Percentiles rank a stretch among this genome's conserved stretches.
These are phyloP conservation scores for Vigna radiata DNA, from an alignment of 306 rosid species.

Conservation along the genomic window DNA sequence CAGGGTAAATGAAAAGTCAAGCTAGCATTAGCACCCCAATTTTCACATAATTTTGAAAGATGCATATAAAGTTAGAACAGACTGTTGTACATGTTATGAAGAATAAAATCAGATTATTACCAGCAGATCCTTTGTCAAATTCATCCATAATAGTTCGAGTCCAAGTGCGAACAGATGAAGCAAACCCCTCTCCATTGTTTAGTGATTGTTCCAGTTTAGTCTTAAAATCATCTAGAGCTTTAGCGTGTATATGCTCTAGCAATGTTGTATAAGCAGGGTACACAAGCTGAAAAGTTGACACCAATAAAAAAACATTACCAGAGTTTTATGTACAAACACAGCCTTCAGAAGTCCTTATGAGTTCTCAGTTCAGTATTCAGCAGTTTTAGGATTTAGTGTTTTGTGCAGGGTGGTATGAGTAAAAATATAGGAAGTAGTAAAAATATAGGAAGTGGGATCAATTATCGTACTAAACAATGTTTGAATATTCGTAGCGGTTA, in stretches of 20 bases:
- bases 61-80: slow-evolving; percentile 33
- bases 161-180: slow-evolving; percentile 59
- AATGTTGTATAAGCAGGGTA: slow-evolving; percentile 67
- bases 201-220: slow-evolving; percentile 66
- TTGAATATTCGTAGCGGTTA: not conserved
- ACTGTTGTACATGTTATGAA: slow-evolving; percentile 16
- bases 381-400: not conserved
- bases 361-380: slow-evolving; percentile 6
- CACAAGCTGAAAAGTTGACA: slow-evolving; percentile 66
- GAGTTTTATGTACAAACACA: not conserved
- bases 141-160: slow-evolving; percentile 55
- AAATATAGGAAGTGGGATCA: not conserved
- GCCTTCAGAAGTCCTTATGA: slow-evolving; percentile 8
- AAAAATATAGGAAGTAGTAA: not conserved
- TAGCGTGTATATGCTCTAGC: slow-evolving; percentile 76
- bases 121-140: slow-evolving; percentile 78
- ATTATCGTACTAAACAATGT: not conserved
- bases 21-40: slow-evolving; percentile 25
- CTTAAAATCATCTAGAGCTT: slow-evolving; percentile 68
- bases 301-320: slow-evolving; percentile 16
- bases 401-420: not conserved
- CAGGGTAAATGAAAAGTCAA: slow-evolving; percentile 24
- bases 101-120: slow-evolving; percentile 51
- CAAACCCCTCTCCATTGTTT: slow-evolving; percentile 77
- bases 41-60: slow-evolving; percentile 29